These are phyloP conservation scores for Bimuria novae-zelandiae DNA, from an alignment of 2,329 filamentous ascomycete species.

Conservation along the genomic window DNA sequence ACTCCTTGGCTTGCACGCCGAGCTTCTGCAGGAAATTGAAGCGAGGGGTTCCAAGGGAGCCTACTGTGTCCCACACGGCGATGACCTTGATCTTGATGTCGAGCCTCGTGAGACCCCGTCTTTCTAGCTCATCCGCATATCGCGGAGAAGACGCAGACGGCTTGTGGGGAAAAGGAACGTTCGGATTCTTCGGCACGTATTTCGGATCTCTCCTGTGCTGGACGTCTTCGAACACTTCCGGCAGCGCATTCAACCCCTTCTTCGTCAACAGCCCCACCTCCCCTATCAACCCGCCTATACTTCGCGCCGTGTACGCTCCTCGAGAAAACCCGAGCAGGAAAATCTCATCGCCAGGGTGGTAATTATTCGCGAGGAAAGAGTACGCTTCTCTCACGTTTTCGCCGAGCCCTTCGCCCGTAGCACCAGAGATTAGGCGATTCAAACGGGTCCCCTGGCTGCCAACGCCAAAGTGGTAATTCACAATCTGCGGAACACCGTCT, in stretches of 20 bases:
- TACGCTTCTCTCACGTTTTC: conserved; percentile 57
- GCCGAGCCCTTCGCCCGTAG: conserved; percentile 51
- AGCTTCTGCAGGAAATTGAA: conserved; percentile 47
- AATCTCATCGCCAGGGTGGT: conserved; percentile 55
- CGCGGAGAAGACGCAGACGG: conserved; percentile 49
- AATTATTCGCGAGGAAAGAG: conserved; percentile 59
- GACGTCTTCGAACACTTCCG: conserved; percentile 54
- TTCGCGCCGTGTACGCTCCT: conserved; percentile 53
- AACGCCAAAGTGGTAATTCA: conserved; percentile 57
- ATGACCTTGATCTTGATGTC: conserved; percentile 50
- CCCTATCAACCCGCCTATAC: conserved; percentile 50
- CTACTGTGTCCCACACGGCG: conserved; percentile 57
- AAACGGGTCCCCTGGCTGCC: conserved; percentile 51
- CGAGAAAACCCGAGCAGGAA: conserved; percentile 55
- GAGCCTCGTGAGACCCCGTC: conserved; percentile 38
- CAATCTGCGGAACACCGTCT: conserved; percentile 56
- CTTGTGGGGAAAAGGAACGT: conserved; percentile 54
- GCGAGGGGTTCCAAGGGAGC: conserved; percentile 52
- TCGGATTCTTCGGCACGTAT: conserved; percentile 52
- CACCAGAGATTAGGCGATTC: conserved; percentile 48
- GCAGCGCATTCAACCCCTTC: conserved; percentile 50
- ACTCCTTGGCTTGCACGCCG: conserved; percentile 42
- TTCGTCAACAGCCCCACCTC: conserved; percentile 55
- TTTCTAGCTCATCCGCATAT: conserved; percentile 50
- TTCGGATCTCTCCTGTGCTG: conserved; percentile 49